phyloP scores from a whole-genome alignment of 345 rosid species.

The Moricandia moricandioides region DNA sequence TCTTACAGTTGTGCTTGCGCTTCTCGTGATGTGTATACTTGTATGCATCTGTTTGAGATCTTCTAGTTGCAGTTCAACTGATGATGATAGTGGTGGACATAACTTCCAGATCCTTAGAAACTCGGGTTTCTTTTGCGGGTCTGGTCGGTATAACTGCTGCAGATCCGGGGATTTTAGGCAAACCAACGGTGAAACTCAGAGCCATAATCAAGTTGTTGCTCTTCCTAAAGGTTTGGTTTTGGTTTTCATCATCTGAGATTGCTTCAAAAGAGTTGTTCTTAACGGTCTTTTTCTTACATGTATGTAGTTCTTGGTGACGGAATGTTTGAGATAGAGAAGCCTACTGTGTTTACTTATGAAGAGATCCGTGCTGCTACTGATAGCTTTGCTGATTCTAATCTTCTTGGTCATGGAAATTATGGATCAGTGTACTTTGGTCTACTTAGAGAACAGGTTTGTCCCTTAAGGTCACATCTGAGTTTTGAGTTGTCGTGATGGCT shows the following conservation, averaged over 20 bases:
- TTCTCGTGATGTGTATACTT: slow-evolving; percentile 48
- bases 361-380: slow-evolving; percentile 69
- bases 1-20: slow-evolving; percentile 61
- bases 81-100: slow-evolving; percentile 47
- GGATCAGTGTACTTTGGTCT: slow-evolving; percentile 84
- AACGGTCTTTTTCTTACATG: background rate
- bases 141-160: slow-evolving; percentile 73
- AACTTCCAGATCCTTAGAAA: slow-evolving; percentile 86
- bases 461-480: background rate
- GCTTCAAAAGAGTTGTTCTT: background rate
- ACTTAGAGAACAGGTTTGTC: slow-evolving; percentile 75
- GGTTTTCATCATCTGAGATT: background rate
- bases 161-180: slow-evolving; percentile 67
- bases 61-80: slow-evolving; percentile 48
- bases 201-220: slow-evolving; percentile 49
- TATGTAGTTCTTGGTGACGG: slow-evolving; percentile 63
- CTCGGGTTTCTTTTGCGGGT: slow-evolving; percentile 81
- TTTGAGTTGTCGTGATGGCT: background rate
- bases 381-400: slow-evolving; percentile 77
- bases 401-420: slow-evolving; percentile 91
- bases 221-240: slow-evolving; percentile 61
- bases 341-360: slow-evolving; percentile 66
- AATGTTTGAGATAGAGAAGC: slow-evolving; percentile 78
- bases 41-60: slow-evolving; percentile 64
- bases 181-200: slow-evolving; percentile 56